Evolutionary conservation across 495 filamentous ascomycete species (phyloP), one percentile per base, ranked within the genome.

Genomic region (Tricharina praecox): DNA sequence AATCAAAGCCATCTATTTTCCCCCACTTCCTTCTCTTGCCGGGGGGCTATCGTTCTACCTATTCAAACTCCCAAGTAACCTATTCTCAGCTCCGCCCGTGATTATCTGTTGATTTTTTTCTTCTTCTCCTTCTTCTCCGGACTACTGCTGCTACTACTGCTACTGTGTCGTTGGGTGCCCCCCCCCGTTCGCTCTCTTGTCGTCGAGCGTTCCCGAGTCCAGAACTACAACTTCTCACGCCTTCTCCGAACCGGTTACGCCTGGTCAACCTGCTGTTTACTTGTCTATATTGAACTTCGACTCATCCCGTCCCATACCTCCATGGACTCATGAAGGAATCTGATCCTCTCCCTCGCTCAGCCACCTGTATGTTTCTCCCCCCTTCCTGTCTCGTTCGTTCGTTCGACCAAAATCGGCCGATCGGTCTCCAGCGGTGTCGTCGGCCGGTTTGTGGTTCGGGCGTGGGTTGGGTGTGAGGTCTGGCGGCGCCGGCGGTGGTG

Each of bases 281-380:
- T 28, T 46, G 43, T 46, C 16, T 46, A 46, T 46, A 46, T 46
- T 46, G 25, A 46, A n/a, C n/a, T n/a, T n/a, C n/a, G n/a, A n/a
- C n/a, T n/a, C n/a, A n/a, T n/a, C n/a, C 16, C 30, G 8, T 10
- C 30, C 32, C 45, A 32, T 38, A 48, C 32, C 49, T 50, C 58
- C 56, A 59, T 59, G 56, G 56, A 59, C 56, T 50, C 56, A 59
- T 59, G 56, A 59, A 59, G 56, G 55, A 58, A 55, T 55, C 55
- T 35, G 51, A 59, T 44, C 49, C 50, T 55, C 48, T 52, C 47
- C 23, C 55, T 44, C 55, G 18, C 55, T 58, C 46, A 47, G 40
- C 51, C 41, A 54, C 50, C 36, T 33, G 56, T 59, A 55, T 50
- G 56, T 47, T 38, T 50, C 44, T 37, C 55, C 44, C 33, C 32